Base-by-base conservation (phyloP, 1,284 basidiomycete genomes). In the Pholiota adiposa region DNA sequence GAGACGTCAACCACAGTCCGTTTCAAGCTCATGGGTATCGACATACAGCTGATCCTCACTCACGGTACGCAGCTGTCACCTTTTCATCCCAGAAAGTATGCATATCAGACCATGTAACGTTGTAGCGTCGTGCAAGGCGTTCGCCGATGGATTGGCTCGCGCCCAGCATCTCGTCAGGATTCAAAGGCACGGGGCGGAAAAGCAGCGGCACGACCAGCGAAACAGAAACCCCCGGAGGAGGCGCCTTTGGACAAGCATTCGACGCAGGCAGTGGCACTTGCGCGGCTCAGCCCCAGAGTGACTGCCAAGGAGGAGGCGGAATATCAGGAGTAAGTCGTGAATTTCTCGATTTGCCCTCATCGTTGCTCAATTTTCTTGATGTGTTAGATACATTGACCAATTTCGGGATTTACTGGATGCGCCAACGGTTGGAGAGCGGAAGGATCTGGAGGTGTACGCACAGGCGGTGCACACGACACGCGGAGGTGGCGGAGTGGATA, bases 91-190 rank as follows among this genome's bases (percentile, higher is more conserved):
- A 4, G 2, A 18, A n/a, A 36, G 18, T 6, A 11, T 31, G 7
- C 6, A 51, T 33, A 16, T 53, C 12, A n/a, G n/a, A 36, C 23
- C 2, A 16, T n/a, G 6, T 21, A 18, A n/a, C n/a, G 8, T 33
- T 44, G n/a, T 61, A 91, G 89, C 61, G 77, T 92, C 53, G 88
- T 92, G 62, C 86, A 89, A 65, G 90, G 89, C 21, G 86, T 92
- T 4, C 82, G 87, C 41, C 80, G 84, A 21, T 91, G 87, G 88
- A 91, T 91, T 56, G 80, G 83, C 4, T 78, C 87, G 1, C 79
- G 82, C 52, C 76, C 79, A 1, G 65, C 77, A 1, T 68, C 78
- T 18, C 64, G 70, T 16, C 73, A 73, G 51, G 79, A 79, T 9
- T 21, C 33, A 65, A 83, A 77, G 65, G 72, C 70, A n/a, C 75